These are phyloP conservation scores for Eurotiales sp. DNA, from an alignment of 2,329 filamentous ascomycete species.

Conservation along the genomic window DNA sequence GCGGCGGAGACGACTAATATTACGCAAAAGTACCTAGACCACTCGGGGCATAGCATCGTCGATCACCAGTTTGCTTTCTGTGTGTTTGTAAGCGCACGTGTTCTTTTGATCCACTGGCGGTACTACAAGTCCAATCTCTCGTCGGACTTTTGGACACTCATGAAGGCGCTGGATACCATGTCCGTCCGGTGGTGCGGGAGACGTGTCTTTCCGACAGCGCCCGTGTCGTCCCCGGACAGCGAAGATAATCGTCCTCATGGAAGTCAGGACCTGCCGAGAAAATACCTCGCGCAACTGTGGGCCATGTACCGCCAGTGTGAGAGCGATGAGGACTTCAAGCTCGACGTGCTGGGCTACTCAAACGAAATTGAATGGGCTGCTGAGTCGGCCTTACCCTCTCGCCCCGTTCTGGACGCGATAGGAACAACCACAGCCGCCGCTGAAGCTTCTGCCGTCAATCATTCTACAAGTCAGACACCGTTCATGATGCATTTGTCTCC, in stretches of 20 bases:
- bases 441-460: not conserved
- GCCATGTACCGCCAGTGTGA: constrained; percentile 12
- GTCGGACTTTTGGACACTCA: constrained; percentile 22
- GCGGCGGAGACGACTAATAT: constrained; percentile 47
- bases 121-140: constrained; percentile 20
- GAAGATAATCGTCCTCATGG: no score
- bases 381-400: not conserved
- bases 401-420: not conserved
- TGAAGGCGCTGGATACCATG: constrained; percentile 22
- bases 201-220: not conserved
- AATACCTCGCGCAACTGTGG: constrained; percentile 17
- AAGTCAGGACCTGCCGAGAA: constrained; percentile 14
- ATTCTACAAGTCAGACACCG: not conserved
- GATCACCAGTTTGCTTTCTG: constrained; percentile 4
- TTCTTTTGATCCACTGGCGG: constrained; percentile 20
- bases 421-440: not conserved
- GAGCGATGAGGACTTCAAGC: constrained; percentile 6
- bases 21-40: constrained; percentile 43
- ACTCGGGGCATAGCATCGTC: constrained; percentile 19
- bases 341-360: constrained; percentile 15
- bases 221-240: not conserved
- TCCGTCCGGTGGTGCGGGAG: constrained; percentile 19
- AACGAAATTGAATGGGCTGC: not conserved
- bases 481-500: not conserved
- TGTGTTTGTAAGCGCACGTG: not conserved